Conservation (phyloP, 2,329 filamentous ascomycete species). For the Macrophomina pseudophaseolina region DNA sequence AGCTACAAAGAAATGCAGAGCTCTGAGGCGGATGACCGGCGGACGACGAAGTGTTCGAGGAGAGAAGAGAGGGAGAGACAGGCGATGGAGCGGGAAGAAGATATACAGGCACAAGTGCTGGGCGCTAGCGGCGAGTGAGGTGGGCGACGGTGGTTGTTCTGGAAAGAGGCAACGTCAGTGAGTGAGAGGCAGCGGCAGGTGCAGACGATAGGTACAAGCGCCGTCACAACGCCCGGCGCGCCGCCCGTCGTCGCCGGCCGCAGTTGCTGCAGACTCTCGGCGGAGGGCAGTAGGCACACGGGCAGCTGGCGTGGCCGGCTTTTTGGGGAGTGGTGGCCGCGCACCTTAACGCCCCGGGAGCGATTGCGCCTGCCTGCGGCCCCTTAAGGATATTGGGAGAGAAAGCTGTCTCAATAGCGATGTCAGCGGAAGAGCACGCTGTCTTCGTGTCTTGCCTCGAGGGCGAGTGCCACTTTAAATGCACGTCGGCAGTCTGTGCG, state of each 20-base stretch:
- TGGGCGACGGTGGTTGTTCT: conserved; percentile 25
- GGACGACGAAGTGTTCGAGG: conserved; percentile 46
- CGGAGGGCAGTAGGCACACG: conserved; percentile 17
- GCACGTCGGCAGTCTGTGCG: conserved; percentile 26
- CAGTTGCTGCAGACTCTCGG: background rate
- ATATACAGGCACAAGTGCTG: conserved; percentile 32
- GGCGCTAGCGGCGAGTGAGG: conserved; percentile 23
- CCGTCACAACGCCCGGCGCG: conserved; percentile 21
- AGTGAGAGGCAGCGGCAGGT: conserved; percentile 28
- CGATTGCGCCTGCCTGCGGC: conserved; percentile 15
- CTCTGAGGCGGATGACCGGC: conserved; percentile 46
- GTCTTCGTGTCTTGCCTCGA: conserved; percentile 24
- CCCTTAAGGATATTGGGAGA: conserved; percentile 24
- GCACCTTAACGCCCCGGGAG: conserved; percentile 14
- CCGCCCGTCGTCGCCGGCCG: background rate
- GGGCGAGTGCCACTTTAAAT: conserved; percentile 28
- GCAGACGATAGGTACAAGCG: conserved; percentile 24
- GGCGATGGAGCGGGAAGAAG: conserved; percentile 30
- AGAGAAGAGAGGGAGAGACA: conserved; percentile 33
- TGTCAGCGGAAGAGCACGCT: conserved; percentile 22
- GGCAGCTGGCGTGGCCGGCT: conserved; percentile 7
- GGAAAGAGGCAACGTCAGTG: conserved; percentile 28
- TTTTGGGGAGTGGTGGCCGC: conserved; percentile 20
- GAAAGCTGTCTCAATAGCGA: conserved; percentile 28
- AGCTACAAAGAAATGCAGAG: conserved; percentile 52